A percentile compares a stretch with the other conserved stretches of the same genome.
These are phyloP conservation scores for Kandelia obovata DNA, from an alignment of 345 rosid genomes.

Conservation along the genomic window DNA sequence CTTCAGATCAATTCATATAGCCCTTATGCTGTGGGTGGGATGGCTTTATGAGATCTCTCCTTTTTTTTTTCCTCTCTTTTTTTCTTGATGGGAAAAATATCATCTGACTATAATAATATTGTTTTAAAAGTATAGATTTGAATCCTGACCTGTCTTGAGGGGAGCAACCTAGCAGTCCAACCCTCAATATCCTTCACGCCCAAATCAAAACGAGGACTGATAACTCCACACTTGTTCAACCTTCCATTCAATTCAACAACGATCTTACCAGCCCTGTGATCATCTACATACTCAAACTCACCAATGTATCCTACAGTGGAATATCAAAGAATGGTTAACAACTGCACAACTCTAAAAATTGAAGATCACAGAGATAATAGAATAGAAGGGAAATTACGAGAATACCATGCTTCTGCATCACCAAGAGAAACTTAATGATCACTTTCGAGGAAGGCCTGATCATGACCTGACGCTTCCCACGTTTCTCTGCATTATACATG, in stretches of 20 bases:
- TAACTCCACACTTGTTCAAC: slow-evolving; percentile 35
- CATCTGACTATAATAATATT: neutral
- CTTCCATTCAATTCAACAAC: slow-evolving; percentile 32
- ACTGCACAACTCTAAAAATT: neutral
- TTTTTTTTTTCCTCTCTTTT: no score
- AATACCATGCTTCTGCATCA: slow-evolving; percentile 34
- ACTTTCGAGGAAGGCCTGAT: slow-evolving; percentile 35
- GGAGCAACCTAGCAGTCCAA: slow-evolving; percentile 34
- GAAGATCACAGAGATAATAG: neutral
- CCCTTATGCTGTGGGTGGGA: no score
- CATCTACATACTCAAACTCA: slow-evolving; percentile 34
- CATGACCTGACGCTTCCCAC: slow-evolving; percentile 33
- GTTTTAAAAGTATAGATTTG: neutral
- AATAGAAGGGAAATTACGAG: neutral
- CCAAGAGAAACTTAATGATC: slow-evolving; percentile 27
- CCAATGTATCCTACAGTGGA: slow-evolving; percentile 26
- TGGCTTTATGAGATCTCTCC: no score
- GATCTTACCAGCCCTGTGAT: slow-evolving; percentile 33
- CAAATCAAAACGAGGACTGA: slow-evolving; percentile 33
- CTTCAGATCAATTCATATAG: no score
- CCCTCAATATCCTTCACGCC: slow-evolving; percentile 35
- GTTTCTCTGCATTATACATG: slow-evolving; percentile 35
- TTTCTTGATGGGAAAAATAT: neutral
- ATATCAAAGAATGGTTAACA: neutral
- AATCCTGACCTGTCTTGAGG: slow-evolving; percentile 30